Evolutionary conservation across 2,329 filamentous ascomycete species (phyloP), one percentile per base, ranked within the genome.

Genomic region (Mycogone perniciosa): DNA sequence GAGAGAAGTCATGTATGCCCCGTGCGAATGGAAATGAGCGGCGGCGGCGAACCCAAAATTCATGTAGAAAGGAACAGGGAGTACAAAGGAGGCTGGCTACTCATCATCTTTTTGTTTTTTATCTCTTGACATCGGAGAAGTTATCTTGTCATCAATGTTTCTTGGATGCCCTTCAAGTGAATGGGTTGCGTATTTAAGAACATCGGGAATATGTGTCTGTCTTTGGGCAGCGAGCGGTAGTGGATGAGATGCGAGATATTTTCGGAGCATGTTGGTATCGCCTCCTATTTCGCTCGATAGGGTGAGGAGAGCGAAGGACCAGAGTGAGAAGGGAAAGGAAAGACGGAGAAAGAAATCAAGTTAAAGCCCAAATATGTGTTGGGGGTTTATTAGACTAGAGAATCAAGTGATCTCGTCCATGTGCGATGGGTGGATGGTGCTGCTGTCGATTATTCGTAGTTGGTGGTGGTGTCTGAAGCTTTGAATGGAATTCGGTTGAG

Each of bases 1-100:
- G 67, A 67, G 66, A 66, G 61, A 67, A 66, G 58, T 69, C 67
- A 69, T 71, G 66, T 71, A 70, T 63, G 67, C 65, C 62, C 62
- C 63, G 60, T 60, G 59, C 55, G 59, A 57, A 63, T 64, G 47
- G 38, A 42, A 44, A 55, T 38, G 57, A 59, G 59, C 59, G 61
- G 62, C 63, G 62, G 60, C 57, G 65, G 67, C 63, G 56, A 63
- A 41, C 54, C 55, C 57, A 67, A 69, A 70, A 70, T 56, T 71
- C 68, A 70, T 71, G 68, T 71, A 71, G 67, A 68, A 63, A 67
- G 64, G 62, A 46, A 61, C 59, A 60, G 64, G 67, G 67, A 69
- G 66, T 69, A 66, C 62, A 65, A 46, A 34, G 67, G 65, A 61
- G 66, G 64, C 56, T 58, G 61, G 58, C 59, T 60, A 57, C 59